Percentiles rank a stretch among this genome's conserved stretches.
Evolutionary conservation across 179 eudicot genomes (phyloP).

Genomic region (Spergularia azorica): DNA sequence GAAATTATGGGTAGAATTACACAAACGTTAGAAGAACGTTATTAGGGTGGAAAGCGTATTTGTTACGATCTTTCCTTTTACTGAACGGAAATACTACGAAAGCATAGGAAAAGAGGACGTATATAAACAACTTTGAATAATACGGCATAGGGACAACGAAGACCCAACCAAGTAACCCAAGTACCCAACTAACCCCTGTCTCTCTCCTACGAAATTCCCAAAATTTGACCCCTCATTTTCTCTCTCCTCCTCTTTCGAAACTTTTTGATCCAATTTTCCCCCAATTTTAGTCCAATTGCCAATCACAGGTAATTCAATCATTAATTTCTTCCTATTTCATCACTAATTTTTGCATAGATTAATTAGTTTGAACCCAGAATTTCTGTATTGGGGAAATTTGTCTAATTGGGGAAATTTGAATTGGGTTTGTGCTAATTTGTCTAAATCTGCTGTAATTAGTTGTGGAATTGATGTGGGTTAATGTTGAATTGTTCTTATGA

Average conservation of each 20-base stretch:
- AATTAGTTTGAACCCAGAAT: background rate
- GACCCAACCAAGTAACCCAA: background rate
- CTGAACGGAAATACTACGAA: no score
- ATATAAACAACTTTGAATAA: no score
- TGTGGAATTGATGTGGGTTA: background rate
- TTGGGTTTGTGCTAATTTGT: slow-evolving; percentile 4
- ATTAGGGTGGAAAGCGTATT: no score
- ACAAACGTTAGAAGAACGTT: no score
- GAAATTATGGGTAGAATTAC: no score
- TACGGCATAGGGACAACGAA: no score
- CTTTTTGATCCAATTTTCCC: background rate
- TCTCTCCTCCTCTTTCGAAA: background rate
- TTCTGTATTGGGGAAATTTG: background rate
- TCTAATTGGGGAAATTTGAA: background rate
- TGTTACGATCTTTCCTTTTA: no score
- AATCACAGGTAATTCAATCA: background rate
- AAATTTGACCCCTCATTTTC: background rate
- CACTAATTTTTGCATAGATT: background rate
- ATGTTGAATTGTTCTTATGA: background rate
- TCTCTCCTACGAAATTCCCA: slow-evolving; percentile 7
- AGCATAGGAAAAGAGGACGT: background rate
- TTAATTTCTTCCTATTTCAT: background rate
- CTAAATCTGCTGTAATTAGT: background rate
- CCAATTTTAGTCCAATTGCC: background rate
- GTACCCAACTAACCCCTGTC: background rate